Percentiles rank a stretch among this genome's conserved stretches.
These are phyloP conservation scores for Lactifluus hygrophoroides DNA, from an alignment of 768 basidiomycete species.

Conservation along the genomic window DNA sequence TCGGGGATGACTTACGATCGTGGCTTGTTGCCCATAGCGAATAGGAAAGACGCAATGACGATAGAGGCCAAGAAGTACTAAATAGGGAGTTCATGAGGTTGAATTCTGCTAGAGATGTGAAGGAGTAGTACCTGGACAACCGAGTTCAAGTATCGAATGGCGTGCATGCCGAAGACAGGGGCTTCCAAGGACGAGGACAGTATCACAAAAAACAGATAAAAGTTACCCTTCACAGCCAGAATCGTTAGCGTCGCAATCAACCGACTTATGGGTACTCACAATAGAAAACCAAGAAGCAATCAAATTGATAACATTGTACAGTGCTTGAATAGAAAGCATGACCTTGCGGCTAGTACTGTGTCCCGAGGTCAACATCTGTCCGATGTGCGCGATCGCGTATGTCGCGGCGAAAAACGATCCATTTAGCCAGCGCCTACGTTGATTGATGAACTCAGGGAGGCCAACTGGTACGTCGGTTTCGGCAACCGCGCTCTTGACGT, in stretches of 20 bases:
- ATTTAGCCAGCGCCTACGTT: constrained; percentile 83
- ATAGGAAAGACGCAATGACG: constrained; percentile 83
- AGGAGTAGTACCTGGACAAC: constrained; percentile 51
- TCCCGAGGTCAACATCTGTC: constrained; percentile 71
- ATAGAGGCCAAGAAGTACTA: constrained; percentile 80
- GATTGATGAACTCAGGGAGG: constrained; percentile 88
- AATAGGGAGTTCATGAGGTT: not conserved
- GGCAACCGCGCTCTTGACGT: constrained; percentile 87
- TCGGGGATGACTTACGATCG: constrained; percentile 48
- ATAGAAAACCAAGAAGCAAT: constrained; percentile 92
- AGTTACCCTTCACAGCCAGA: constrained; percentile 60
- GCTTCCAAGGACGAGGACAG: constrained; percentile 84
- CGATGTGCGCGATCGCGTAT: constrained; percentile 84
- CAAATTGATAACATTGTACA: constrained; percentile 83
- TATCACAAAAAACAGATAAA: constrained; percentile 91
- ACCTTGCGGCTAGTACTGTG: constrained; percentile 73
- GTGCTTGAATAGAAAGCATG: constrained; percentile 66
- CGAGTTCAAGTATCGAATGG: constrained; percentile 67
- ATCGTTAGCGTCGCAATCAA: not conserved
- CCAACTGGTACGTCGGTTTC: constrained; percentile 93
- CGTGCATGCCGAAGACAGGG: constrained; percentile 48
- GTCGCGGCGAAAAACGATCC: constrained; percentile 94
- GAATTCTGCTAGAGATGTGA: not conserved
- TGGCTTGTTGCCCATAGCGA: constrained; percentile 95
- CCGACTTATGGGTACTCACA: constrained; percentile 37